Evolutionary conservation across 2,329 filamentous ascomycete genomes (phyloP), one percentile per base, ranked within the genome.

Genomic region (Fonsecaea erecta): DNA sequence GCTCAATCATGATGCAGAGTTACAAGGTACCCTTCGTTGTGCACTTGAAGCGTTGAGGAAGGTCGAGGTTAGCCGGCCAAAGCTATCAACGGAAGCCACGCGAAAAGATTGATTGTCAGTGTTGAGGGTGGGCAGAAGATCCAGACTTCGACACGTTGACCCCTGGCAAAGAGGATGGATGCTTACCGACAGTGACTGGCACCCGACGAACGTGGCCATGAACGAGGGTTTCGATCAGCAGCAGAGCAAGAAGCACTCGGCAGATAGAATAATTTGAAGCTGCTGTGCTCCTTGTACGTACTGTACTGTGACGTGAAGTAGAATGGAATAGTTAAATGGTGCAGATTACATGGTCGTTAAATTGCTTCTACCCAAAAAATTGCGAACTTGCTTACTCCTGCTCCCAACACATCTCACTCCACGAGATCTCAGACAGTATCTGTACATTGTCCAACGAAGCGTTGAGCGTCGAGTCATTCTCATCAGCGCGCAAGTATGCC

Each of bases 351-450:
- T 56, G 59, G 43, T 62, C 60, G 32, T 62, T 40, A 57, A 30
- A 62, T 37, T 62, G 28, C 26, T 37, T 56, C 60, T 62, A 62
- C 60, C 34, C 37, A 62, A 56, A 62, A 56, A 52, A 57, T 51
- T 37, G 43, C 52, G 18, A 62, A 56, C 32, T 37, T 46, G 52
- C 57, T 12, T 37, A 35, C 16, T 30, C 37, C 34, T 21, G n/a
- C 34, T 48, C 21, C 26, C 52, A 32, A 35, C 52, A 53, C 52
- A 53, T 30, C 24, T 52, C 21, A 26, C 48, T 52, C 48, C 24
- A 12, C 48, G 48, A 18, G 48, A 4, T 35, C 52, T 35, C 52
- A 35, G 52, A 53, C 26, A 28, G 34, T 54, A 52, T 37, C 35
- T 61, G 59, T 61, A 61, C 59, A 61, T 21, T 61, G 21, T 53